These are phyloP conservation scores for Albugo candida DNA, from an alignment of 352 stramenopile species.

Conservation along the genomic window DNA sequence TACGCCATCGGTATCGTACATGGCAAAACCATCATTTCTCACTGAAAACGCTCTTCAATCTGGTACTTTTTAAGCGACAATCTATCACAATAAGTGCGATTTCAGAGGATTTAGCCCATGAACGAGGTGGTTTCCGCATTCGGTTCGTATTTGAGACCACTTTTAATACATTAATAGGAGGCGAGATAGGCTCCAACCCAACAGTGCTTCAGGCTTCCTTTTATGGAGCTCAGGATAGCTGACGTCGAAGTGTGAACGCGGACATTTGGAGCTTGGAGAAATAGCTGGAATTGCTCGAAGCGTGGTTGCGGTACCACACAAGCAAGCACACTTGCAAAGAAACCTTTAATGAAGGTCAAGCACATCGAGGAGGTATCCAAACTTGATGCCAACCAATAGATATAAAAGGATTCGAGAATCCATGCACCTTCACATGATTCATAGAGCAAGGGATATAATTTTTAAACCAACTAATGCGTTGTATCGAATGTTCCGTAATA, in stretches of 20 bases:
- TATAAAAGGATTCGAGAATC: too few relatives aligned
- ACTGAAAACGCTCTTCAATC: conserved; percentile 16
- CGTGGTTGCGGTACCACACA: too few relatives aligned
- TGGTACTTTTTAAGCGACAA: conserved; percentile 44
- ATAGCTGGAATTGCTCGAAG: conserved; percentile 39
- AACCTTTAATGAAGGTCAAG: too few relatives aligned
- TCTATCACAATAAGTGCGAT: conserved; percentile 29
- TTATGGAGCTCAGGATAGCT: conserved; percentile 44
- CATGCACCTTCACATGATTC: too few relatives aligned
- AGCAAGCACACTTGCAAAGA: too few relatives aligned
- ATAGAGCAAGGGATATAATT: too few relatives aligned
- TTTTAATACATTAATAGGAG: conserved; percentile 49
- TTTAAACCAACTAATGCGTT: too few relatives aligned
- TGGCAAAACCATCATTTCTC: conserved; percentile 21
- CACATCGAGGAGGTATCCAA: too few relatives aligned
- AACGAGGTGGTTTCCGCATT: conserved; percentile 75
- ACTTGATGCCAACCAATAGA: too few relatives aligned
- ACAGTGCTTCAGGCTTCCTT: conserved; percentile 56
- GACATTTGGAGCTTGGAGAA: conserved; percentile 35
- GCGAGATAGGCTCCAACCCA: conserved; percentile 46
- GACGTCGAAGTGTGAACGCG: conserved; percentile 13
- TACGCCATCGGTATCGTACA: conserved; percentile 7
- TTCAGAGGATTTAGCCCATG: conserved; percentile 16
- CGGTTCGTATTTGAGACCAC: conserved; percentile 80
- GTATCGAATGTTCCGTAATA: too few relatives aligned